Percentiles rank a stretch among this genome's conserved stretches.
phyloP scores from a whole-genome alignment of 1,284 basidiomycete genomes.

The Rhodotorula glutinis region DNA sequence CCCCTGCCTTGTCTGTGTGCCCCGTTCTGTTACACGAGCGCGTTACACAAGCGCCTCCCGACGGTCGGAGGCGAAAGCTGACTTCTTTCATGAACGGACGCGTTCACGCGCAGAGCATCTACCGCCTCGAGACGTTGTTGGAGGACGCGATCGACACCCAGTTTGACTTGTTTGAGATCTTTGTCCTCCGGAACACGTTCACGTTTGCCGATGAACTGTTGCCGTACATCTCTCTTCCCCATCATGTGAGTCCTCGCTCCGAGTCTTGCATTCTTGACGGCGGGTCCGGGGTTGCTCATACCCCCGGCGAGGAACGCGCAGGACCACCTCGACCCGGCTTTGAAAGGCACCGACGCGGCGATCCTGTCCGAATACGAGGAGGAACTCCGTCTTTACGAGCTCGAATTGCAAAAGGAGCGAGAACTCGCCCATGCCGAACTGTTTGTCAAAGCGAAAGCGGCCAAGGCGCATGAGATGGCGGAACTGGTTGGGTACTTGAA shows the following conservation, averaged over 20 bases:
- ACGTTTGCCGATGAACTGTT: conserved; percentile 29
- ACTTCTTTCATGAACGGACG: too few species aligned
- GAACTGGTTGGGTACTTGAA: conserved; percentile 30
- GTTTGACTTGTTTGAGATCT: conserved; percentile 44
- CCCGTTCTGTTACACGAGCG: too few species aligned
- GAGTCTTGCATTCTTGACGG: too few species aligned
- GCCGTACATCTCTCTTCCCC: conserved; percentile 38
- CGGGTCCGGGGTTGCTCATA: too few species aligned
- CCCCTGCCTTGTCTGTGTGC: too few species aligned
- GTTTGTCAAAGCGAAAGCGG: conserved; percentile 24
- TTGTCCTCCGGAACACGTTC: conserved; percentile 43
- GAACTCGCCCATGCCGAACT: conserved; percentile 26
- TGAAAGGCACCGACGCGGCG: conserved; percentile 23
- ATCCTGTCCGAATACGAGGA: conserved; percentile 37
- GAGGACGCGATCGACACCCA: conserved; percentile 41
- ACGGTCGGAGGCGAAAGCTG: not conserved
- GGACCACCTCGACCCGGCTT: conserved; percentile 23
- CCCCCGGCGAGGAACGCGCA: too few species aligned
- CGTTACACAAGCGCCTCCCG: too few species aligned
- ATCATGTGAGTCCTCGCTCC: conserved; percentile 38
- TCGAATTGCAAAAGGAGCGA: conserved; percentile 32
- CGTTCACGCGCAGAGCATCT: conserved; percentile 36
- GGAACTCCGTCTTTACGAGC: conserved; percentile 37
- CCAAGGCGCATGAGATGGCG: conserved; percentile 12
- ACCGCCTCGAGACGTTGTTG: conserved; percentile 42